Evolutionary conservation across 192 early-diverging fungal species (phyloP), one percentile per base, ranked within the genome.

Genomic region (Backusella mclennaniae): DNA sequence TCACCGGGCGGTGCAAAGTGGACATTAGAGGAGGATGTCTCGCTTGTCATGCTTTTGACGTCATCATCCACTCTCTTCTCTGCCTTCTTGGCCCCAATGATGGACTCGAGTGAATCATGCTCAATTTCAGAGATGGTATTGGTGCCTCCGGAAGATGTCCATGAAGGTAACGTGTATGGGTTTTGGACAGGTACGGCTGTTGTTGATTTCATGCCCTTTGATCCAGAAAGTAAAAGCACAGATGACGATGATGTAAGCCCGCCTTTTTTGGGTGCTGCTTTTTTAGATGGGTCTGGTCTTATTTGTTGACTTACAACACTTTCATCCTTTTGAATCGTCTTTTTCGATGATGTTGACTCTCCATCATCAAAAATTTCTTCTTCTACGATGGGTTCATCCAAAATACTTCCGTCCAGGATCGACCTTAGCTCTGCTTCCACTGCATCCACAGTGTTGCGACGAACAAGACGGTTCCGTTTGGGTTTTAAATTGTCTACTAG

Each of bases 1-100:
- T 93, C 93, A 35, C 91, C 92, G 0, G 92, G 93, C 17, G 91
- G 84, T 0, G 92, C 89, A 35, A 88, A 79, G 67, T 87, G 85
- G 1, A 92, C 82, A 44, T 89, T 85, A 0, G 85, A 81, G 81
- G 80, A 4, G 46, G 72, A 63, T 9, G 56, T 63, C 66, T 73
- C 66, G 29, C 11, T 74, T 66, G 49, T 31, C 56, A 52, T 66
- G 35, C 39, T 38, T 44, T 19, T 66, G 17, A 35, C 63, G 26
- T 66, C 41, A 19, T 23, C 53, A 7, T 6, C 29, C 1, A 21
- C 11, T 35, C 12, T 33, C 15, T 66, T 56, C 3, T 15, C 56
- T 3, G 56, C 4, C 26, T 26, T 29, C 17, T 56, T 46, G 6
- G 23, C 35, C 5, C 66, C 53, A 12, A 46, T 73, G 41, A 72